Evolutionary conservation across 169 alveolate species (phyloP).

Genomic region (Eimeria acervulina): DNA sequence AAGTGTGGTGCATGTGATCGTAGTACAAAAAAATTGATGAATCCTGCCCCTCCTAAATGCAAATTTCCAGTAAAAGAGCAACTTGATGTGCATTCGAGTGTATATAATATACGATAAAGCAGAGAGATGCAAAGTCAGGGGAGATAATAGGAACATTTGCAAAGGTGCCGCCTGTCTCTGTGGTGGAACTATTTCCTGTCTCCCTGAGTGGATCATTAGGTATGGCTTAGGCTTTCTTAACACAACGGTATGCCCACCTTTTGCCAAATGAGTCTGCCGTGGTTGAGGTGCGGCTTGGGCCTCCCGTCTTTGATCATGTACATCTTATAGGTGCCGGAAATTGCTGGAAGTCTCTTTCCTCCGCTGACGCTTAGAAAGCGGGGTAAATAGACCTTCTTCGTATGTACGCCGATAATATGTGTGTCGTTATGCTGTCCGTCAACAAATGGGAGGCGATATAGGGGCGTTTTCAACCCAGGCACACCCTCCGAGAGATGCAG

Average conservation of each 20-base stretch:
- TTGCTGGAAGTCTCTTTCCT: constrained; percentile 7
- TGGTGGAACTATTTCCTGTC: not conserved
- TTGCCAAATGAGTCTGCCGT: constrained; percentile 79
- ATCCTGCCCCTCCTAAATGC: not conserved
- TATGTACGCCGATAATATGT: constrained; percentile 74
- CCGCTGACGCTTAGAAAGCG: constrained; percentile 54
- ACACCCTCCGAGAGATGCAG: constrained; percentile 73
- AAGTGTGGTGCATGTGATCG: constrained; percentile 81
- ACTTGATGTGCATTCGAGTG: not conserved
- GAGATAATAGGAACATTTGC: not conserved
- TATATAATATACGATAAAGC: not conserved
- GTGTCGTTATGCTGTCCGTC: constrained; percentile 82
- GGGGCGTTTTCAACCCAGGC: constrained; percentile 73
- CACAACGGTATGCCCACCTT: not conserved
- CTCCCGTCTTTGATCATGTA: constrained; percentile 73
- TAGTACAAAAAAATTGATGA: constrained; percentile 53
- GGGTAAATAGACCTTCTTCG: constrained; percentile 28
- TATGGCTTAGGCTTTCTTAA: not conserved
- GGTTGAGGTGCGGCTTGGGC: constrained; percentile 78
- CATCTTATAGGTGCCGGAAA: constrained; percentile 71
- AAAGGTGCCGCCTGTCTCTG: not conserved
- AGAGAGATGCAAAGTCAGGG: not conserved
- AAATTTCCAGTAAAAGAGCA: not conserved
- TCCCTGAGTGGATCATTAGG: not conserved
- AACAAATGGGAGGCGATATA: constrained; percentile 78